Evolutionary conservation across 148 eudicot species (phyloP).

Genomic region (Talinum fruticosum): DNA sequence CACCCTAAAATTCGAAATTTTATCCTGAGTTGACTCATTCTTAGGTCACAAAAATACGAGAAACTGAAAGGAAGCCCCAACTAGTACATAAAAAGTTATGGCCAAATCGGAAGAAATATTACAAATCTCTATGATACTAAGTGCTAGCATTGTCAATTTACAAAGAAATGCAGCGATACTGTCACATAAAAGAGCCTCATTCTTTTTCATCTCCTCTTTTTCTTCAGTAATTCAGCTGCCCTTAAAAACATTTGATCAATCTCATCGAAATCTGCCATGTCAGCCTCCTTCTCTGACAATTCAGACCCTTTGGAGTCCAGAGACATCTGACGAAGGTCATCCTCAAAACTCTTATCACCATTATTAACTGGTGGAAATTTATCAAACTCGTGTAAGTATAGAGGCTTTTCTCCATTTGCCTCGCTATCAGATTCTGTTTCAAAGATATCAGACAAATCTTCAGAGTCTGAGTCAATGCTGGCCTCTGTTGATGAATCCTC

Average conservation of each 20-base stretch:
- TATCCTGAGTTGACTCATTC: too few relatives aligned
- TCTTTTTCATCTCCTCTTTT: conserved; percentile 38
- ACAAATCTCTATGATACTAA: neutral
- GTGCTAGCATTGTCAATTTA: neutral
- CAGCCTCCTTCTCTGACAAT: conserved; percentile 34
- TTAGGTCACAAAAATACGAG: too few relatives aligned
- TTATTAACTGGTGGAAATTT: conserved; percentile 51
- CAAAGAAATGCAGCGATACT: neutral
- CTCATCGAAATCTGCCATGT: conserved; percentile 63
- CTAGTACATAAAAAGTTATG: too few relatives aligned
- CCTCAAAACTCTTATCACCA: conserved; percentile 42
- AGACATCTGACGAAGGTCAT: conserved; percentile 55
- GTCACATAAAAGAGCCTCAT: neutral
- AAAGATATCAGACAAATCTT: conserved; percentile 79
- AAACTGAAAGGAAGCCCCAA: too few relatives aligned
- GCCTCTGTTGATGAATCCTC: conserved; percentile 34
- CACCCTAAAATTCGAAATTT: too few relatives aligned
- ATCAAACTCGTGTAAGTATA: conserved; percentile 74
- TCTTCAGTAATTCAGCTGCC: conserved; percentile 82
- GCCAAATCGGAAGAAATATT: too few relatives aligned
- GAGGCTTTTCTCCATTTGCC: conserved; percentile 38
- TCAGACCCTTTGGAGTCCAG: conserved; percentile 38
- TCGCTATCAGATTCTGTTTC: conserved; percentile 73
- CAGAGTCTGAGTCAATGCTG: conserved; percentile 62
- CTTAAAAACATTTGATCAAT: conserved; percentile 69